phyloP scores from a whole-genome alignment of 352 stramenopile genomes.

The Phytophthora litchii region DNA sequence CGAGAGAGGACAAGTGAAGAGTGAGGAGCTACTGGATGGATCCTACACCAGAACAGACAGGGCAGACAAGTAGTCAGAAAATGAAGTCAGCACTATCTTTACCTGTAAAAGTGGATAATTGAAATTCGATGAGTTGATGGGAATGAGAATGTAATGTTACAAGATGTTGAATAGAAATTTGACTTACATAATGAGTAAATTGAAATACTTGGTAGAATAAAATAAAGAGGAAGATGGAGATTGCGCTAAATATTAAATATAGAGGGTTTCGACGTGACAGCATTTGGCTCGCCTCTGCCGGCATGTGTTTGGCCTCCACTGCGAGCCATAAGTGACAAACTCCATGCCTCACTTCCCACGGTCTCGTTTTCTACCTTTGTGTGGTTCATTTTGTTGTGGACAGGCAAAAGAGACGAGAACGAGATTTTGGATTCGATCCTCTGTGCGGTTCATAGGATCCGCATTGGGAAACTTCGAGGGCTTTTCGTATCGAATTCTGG shows the following conservation, averaged over 20 bases:
- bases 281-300: conserved; percentile 22
- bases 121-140: no score
- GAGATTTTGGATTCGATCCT: conserved; percentile 2
- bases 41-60: conserved; percentile 9
- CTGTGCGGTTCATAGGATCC: conserved; percentile 1
- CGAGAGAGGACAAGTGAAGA: conserved; percentile 6
- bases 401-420: conserved; percentile 15
- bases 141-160: no score
- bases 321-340: conserved; percentile 3
- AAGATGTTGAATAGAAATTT: no score
- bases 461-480: conserved; percentile 1
- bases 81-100: conserved; percentile 21
- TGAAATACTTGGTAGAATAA: no score
- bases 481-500: neutral
- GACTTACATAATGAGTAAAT: no score
- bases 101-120: conserved; percentile 8
- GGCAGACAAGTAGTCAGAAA: conserved; percentile 11
- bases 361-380: conserved; percentile 7
- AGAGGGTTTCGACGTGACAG: conserved; percentile 11
- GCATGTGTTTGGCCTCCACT: neutral
- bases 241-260: neutral
- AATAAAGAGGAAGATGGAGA: no score
- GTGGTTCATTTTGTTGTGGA: conserved; percentile 8
- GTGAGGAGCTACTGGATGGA: conserved; percentile 14
- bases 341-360: conserved; percentile 18